Evolutionary conservation across 768 basidiomycete genomes (phyloP).

Genomic region (Lentinula lateritia): DNA sequence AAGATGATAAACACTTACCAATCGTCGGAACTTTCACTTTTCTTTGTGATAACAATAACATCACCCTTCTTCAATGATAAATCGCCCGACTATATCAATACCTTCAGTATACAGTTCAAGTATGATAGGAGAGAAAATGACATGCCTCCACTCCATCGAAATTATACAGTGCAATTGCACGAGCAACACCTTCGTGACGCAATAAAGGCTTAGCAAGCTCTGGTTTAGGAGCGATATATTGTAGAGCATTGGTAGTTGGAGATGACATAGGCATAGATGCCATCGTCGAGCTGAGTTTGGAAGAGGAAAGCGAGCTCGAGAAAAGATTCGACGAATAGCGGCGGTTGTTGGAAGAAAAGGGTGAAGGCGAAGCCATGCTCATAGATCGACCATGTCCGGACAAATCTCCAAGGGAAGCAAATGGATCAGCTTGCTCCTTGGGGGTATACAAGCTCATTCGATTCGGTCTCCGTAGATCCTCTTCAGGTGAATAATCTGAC

Average conservation of each 20-base stretch:
- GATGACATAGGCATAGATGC: not conserved
- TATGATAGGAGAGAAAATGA: slow-evolving; percentile 1
- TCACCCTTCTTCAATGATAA: slow-evolving; percentile 74
- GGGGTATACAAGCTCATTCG: slow-evolving; percentile 24
- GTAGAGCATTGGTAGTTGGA: slow-evolving; percentile 12
- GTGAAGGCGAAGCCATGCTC: slow-evolving; percentile 8
- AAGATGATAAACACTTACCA: slow-evolving; percentile 40
- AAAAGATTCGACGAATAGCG: slow-evolving; percentile 10
- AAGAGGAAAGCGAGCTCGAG: not conserved
- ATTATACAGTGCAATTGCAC: slow-evolving; percentile 71
- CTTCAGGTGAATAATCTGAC: slow-evolving; percentile 33
- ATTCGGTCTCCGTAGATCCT: slow-evolving; percentile 14
- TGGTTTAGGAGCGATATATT: slow-evolving; percentile 41
- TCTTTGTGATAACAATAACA: slow-evolving; percentile 62
- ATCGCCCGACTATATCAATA: slow-evolving; percentile 53
- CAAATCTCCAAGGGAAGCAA: slow-evolving; percentile 23
- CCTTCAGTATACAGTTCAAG: not conserved
- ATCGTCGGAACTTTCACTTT: slow-evolving; percentile 67
- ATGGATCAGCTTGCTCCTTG: slow-evolving; percentile 19
- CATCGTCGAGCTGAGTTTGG: not conserved
- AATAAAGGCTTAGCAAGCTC: slow-evolving; percentile 43
- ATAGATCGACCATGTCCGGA: slow-evolving; percentile 11
- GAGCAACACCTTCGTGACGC: slow-evolving; percentile 56
- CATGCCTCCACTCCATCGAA: slow-evolving; percentile 69
- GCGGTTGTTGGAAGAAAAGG: slow-evolving; percentile 3